A percentile compares a stretch with the other conserved stretches of the same genome.
These are phyloP conservation scores for Russula olivacea DNA, from an alignment of 768 basidiomycete genomes.

Conservation along the genomic window DNA sequence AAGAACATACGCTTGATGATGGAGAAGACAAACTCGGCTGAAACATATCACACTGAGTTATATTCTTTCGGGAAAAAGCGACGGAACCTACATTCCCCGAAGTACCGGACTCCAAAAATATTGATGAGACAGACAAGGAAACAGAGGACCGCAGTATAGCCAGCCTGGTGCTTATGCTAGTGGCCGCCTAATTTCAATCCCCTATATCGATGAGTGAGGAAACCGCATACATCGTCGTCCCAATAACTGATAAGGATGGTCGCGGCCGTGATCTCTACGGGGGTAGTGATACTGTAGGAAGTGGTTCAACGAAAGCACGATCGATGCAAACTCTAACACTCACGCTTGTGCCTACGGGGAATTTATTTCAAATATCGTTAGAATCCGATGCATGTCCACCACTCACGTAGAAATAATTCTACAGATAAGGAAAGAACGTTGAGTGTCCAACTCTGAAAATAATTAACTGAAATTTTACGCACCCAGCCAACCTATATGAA, in stretches of 20 bases:
- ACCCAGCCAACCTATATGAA: constrained; percentile 30
- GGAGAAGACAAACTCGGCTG: constrained; percentile 61
- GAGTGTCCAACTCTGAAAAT: background rate
- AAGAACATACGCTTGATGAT: constrained; percentile 50
- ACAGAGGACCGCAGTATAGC: constrained; percentile 55
- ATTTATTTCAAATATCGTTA: background rate
- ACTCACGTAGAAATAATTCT: constrained; percentile 51
- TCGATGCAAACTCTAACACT: background rate
- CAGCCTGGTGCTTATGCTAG: constrained; percentile 44
- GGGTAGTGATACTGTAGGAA: constrained; percentile 43
- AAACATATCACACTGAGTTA: background rate
- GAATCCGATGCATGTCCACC: constrained; percentile 23
- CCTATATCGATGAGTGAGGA: background rate
- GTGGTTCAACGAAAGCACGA: background rate
- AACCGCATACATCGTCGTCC: constrained; percentile 49
- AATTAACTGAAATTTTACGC: constrained; percentile 8
- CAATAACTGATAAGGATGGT: constrained; percentile 67
- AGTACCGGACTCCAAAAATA: constrained; percentile 64
- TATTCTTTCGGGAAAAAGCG: background rate
- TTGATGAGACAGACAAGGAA: constrained; percentile 57
- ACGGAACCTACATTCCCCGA: constrained; percentile 46
- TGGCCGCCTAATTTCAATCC: background rate
- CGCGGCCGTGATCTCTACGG: constrained; percentile 72
- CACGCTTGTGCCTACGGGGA: constrained; percentile 32
- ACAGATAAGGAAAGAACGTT: background rate